Base-by-base conservation (phyloP, 192 early-diverging fungal species). In the Coemansia sp. region DNA sequence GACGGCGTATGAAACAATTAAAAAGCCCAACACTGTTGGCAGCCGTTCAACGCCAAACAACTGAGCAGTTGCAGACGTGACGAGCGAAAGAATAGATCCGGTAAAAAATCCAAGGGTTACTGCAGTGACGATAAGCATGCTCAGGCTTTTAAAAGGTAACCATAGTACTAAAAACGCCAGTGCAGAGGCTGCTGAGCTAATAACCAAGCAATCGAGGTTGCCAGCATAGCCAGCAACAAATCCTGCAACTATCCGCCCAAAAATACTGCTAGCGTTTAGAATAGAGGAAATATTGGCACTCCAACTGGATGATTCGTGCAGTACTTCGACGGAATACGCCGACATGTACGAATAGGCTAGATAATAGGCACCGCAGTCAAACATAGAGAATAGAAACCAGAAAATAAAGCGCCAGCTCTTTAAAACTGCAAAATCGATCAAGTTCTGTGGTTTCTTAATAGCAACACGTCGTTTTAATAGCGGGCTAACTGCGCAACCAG, bases 271-370 rank as follows among this genome's bases (percentile, higher is more conserved):
- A 22, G 38, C 78, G 47, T 69, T 81, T 8, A 81, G 6, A 27
- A 81, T 70, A 22, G 73, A 65, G 3, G 67, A 65, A n/a, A 75
- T 65, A 10, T 58, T 75, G 56, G 69, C 56, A 10, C 75, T 62
- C 75, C 69, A 72, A 7, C 17, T 22, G 3, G 49, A 22, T 4
- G 53, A 5, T 53, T 37, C 29, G 9, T 27, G 24, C 0, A 77
- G 12, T 23, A 50, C 57, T 1, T 67, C 59, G 23, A 61, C 66
- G 1, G 53, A 19, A 60, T 64, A 77, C 2, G 69, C 59, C 3
- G 77, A 69, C 65, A 73, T 72, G 49, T 56, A 72, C 27, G 38
- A 62, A 37, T 60, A 72, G 9, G 69, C 15, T 11, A 43, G 41
- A 14, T 51, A 69, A 53, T 65, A 77, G 7, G 65, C 69, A 12